A percentile compares a stretch with the other conserved stretches of the same genome.
Evolutionary conservation across 768 basidiomycete species (phyloP).

Genomic region (Rhodotorula graminis): DNA sequence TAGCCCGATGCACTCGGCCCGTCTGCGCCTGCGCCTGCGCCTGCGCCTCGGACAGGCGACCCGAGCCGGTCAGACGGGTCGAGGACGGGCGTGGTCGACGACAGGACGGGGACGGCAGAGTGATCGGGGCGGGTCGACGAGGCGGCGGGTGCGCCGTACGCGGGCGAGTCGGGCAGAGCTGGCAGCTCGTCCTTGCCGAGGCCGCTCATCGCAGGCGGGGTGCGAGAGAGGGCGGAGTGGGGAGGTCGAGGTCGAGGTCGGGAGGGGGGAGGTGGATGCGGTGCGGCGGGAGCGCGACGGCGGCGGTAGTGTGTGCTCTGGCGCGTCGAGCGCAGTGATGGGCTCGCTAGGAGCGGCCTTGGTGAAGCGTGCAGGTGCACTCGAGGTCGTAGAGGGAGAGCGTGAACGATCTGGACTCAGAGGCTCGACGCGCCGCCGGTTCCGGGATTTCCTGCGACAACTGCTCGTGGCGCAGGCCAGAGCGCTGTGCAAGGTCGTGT

Average conservation of each 20-base stretch:
- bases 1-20: not conserved
- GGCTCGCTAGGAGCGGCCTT: not conserved
- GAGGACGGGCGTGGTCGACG: slow-evolving; percentile 2
- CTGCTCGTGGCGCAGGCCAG: too few relatives aligned
- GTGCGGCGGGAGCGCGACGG: not conserved
- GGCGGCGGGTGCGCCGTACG: not conserved
- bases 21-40: not conserved
- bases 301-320: not conserved
- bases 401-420: too few relatives aligned
- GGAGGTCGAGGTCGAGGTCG: not conserved
- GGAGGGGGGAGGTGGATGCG: not conserved
- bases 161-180: not conserved
- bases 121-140: slow-evolving; percentile 4
- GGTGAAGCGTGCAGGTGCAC: not conserved
- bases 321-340: not conserved
- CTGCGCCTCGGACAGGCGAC: slow-evolving; percentile 5
- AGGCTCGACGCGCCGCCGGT: too few relatives aligned
- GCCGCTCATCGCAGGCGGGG: not conserved
- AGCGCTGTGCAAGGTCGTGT: too few relatives aligned
- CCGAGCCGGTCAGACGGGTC: not conserved
- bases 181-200: not conserved
- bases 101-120: not conserved
- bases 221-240: not conserved
- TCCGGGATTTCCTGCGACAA: too few relatives aligned
- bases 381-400: too few relatives aligned